phyloP scores from a whole-genome alignment of 371 early-diverging fungal genomes.

The Zopfochytrium polystomum region DNA sequence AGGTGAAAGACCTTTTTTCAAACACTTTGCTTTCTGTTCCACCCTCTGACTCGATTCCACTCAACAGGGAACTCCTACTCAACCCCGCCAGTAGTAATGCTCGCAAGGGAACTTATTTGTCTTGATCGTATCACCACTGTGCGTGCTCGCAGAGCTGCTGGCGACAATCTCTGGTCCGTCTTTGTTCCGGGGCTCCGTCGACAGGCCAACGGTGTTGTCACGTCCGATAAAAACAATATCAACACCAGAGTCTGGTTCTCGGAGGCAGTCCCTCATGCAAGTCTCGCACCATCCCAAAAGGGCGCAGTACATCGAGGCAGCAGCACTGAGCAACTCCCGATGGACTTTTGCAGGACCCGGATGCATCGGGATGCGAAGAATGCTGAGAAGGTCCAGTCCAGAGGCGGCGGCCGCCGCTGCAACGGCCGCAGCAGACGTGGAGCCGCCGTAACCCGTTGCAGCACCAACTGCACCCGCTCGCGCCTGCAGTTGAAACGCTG shows the following conservation, averaged over 20 bases:
- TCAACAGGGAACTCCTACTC: no score
- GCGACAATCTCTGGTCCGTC: not conserved
- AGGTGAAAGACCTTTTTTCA: no score
- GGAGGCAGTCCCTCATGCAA: constrained; percentile 9
- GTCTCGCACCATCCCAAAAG: constrained; percentile 18
- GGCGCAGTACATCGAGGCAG: constrained; percentile 11
- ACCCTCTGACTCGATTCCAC: no score
- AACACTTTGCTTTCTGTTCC: no score
- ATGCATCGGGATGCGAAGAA: constrained; percentile 14
- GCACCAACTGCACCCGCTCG: not conserved
- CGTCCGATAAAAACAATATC: constrained; percentile 16
- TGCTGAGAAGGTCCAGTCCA: constrained; percentile 13
- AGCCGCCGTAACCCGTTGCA: not conserved
- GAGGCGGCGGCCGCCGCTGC: not conserved
- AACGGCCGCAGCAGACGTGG: constrained; percentile 3
- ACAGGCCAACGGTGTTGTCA: not conserved
- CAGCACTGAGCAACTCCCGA: constrained; percentile 20
- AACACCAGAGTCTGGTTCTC: constrained; percentile 9
- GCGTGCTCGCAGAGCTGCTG: not conserved
- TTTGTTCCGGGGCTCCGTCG: not conserved
- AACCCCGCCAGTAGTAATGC: not conserved
- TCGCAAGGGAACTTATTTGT: not conserved
- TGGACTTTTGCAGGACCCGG: constrained; percentile 22
- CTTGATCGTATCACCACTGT: not conserved
- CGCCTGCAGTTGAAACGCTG: constrained; percentile 23